These are phyloP conservation scores for Coniosporium apollinis DNA, from an alignment of 495 filamentous ascomycete genomes.

Conservation along the genomic window DNA sequence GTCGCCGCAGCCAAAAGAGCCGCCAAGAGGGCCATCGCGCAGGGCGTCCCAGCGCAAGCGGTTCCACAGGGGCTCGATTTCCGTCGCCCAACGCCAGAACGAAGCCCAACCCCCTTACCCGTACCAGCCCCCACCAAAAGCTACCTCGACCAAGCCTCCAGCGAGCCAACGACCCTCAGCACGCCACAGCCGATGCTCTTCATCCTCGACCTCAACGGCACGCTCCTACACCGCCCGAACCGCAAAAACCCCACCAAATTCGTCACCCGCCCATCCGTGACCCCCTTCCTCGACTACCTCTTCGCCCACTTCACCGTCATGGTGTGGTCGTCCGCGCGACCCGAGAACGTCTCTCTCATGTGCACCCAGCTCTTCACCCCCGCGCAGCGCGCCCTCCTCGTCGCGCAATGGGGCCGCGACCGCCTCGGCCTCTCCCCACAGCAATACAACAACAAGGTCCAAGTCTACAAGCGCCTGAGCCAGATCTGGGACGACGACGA, in stretches of 20 bases:
- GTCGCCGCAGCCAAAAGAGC: no score
- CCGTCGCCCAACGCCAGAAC: no score
- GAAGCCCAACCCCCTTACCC: constrained; percentile 8
- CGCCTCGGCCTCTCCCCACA: constrained; percentile 43
- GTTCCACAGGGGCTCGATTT: no score
- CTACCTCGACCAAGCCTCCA: constrained; percentile 30
- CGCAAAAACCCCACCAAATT: constrained; percentile 33
- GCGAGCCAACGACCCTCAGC: constrained; percentile 13
- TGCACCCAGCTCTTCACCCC: constrained; percentile 34
- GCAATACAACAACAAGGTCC: constrained; percentile 54
- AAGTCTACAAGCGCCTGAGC: constrained; percentile 74
- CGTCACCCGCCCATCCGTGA: constrained; percentile 41
- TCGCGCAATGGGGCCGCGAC: constrained; percentile 69
- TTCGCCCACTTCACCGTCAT: constrained; percentile 56
- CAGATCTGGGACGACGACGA: constrained; percentile 47
- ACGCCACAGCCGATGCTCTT: constrained; percentile 44
- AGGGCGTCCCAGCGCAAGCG: no score
- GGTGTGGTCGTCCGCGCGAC: constrained; percentile 78
- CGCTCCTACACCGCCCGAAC: constrained; percentile 53
- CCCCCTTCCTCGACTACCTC: constrained; percentile 48
- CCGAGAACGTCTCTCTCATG: constrained; percentile 50
- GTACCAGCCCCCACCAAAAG: constrained; percentile 23
- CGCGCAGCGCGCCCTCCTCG: constrained; percentile 27
- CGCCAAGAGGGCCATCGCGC: no score
- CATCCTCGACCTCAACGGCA: constrained; percentile 87